phyloP scores from a whole-genome alignment of 108 stramenopile species.

The Discostella pseudostelligera region DNA sequence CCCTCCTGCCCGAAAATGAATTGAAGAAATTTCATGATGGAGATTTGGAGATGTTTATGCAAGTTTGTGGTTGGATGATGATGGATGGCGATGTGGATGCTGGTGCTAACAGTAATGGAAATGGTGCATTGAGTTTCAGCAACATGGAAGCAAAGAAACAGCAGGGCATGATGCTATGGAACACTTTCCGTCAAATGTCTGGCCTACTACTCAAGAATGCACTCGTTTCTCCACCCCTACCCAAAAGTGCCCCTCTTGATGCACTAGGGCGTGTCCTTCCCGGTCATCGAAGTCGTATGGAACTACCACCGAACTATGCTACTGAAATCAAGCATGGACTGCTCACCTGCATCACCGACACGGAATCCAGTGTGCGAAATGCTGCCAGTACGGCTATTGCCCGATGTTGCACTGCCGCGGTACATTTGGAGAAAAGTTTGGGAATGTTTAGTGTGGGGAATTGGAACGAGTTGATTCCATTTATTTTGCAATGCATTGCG shows the following conservation, averaged over 20 bases:
- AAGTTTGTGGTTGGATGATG: slow-evolving; percentile 34
- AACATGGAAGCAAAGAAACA: slow-evolving; percentile 11
- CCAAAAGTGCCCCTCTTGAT: slow-evolving; percentile 20
- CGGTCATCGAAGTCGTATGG: slow-evolving; percentile 8
- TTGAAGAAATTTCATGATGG: slow-evolving; percentile 53
- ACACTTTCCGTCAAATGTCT: slow-evolving; percentile 85
- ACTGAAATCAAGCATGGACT: slow-evolving; percentile 47
- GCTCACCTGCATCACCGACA: slow-evolving; percentile 44
- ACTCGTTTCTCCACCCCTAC: slow-evolving; percentile 59
- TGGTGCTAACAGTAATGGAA: too few species aligned
- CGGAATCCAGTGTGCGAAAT: slow-evolving; percentile 34
- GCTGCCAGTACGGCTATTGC: slow-evolving; percentile 38
- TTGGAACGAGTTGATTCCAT: slow-evolving; percentile 42
- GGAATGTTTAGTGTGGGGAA: slow-evolving; percentile 9
- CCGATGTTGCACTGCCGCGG: slow-evolving; percentile 35
- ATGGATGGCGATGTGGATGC: not conserved
- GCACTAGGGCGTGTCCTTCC: slow-evolving; percentile 20
- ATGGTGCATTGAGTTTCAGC: too few species aligned
- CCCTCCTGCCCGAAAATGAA: slow-evolving; percentile 15
- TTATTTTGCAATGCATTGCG: slow-evolving; percentile 31
- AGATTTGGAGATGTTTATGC: slow-evolving; percentile 21
- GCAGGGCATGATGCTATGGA: slow-evolving; percentile 49
- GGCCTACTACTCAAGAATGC: slow-evolving; percentile 89
- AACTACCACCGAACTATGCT: slow-evolving; percentile 18
- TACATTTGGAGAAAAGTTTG: slow-evolving; percentile 17